Evolutionary conservation across 2,329 filamentous ascomycete genomes (phyloP).

Genomic region (Aspergillus fructus): DNA sequence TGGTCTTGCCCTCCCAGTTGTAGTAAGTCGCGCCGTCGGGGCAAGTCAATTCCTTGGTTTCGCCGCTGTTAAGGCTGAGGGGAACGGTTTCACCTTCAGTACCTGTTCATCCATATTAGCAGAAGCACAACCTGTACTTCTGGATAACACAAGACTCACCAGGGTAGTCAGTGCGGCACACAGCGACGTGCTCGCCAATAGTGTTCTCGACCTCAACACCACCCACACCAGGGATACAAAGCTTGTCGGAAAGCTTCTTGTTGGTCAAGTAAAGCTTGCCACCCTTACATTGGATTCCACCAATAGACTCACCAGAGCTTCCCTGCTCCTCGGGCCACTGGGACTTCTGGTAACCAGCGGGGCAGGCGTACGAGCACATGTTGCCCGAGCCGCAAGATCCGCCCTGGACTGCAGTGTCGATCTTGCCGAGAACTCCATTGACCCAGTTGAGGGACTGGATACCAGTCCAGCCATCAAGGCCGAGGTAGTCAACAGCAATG

Average conservation of each 20-base stretch:
- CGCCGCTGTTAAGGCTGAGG: slow-evolving; percentile 59
- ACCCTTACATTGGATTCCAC: slow-evolving; percentile 74
- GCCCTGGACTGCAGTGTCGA: slow-evolving; percentile 63
- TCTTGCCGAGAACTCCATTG: slow-evolving; percentile 41
- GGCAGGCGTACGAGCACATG: slow-evolving; percentile 93
- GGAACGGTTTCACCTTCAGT: slow-evolving; percentile 86
- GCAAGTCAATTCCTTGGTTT: slow-evolving; percentile 69
- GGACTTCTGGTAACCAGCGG: slow-evolving; percentile 85
- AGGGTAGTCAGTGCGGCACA: slow-evolving; percentile 96
- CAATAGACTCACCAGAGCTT: slow-evolving; percentile 75
- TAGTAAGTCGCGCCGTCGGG: slow-evolving; percentile 73
- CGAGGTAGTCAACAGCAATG: slow-evolving; percentile 66
- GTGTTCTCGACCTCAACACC: slow-evolving; percentile 75
- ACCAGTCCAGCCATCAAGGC: slow-evolving; percentile 73
- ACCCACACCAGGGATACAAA: slow-evolving; percentile 73
- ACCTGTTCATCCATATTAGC: slow-evolving; percentile 35
- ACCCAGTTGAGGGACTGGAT: slow-evolving; percentile 64
- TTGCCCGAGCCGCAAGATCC: slow-evolving; percentile 40
- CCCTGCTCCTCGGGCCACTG: slow-evolving; percentile 86
- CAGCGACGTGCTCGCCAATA: slow-evolving; percentile 62
- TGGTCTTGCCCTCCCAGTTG: slow-evolving; percentile 69
- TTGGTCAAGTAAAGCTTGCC: slow-evolving; percentile 80
- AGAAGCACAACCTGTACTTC: neutral
- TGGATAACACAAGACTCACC: slow-evolving; percentile 49
- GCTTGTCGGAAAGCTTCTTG: slow-evolving; percentile 57